Conservation (phyloP, 1,139 yeast species). For the Hansenula lynferdii region DNA sequence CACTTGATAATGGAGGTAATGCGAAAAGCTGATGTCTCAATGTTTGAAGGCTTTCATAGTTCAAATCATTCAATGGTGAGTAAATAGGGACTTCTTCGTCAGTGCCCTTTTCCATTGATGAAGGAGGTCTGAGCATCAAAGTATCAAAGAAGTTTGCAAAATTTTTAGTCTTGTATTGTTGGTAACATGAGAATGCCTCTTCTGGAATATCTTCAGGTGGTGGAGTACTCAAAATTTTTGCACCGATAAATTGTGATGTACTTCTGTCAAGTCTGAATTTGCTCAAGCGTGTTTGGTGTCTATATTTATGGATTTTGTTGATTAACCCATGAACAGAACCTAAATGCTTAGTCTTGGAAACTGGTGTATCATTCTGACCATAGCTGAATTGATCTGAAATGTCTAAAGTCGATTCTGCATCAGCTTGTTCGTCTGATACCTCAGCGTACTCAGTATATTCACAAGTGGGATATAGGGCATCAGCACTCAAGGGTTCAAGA, state of each 20-base stretch:
- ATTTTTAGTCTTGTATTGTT: conserved; percentile 10
- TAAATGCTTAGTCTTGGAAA: conserved; percentile 7
- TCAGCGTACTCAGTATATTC: conserved; percentile 1
- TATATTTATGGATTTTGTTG: conserved; percentile 6
- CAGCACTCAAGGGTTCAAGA: not conserved
- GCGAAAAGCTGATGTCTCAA: conserved; percentile 10
- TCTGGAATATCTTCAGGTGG: conserved; percentile 4
- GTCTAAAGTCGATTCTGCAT: not conserved
- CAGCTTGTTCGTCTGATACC: not conserved
- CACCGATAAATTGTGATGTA: not conserved
- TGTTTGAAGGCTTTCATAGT: conserved; percentile 13
- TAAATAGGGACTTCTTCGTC: conserved; percentile 5
- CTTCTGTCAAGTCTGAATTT: not conserved
- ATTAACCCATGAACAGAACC: conserved; percentile 8
- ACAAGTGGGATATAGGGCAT: not conserved
- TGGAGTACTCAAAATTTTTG: not conserved
- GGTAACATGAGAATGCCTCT: conserved; percentile 13
- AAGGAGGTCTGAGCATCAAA: not conserved
- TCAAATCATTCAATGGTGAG: conserved; percentile 16
- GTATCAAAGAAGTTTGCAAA: conserved; percentile 6
- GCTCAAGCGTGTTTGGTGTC: not conserved
- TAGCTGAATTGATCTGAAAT: conserved; percentile 3
- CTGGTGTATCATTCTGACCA: conserved; percentile 7
- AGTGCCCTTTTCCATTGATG: not conserved
- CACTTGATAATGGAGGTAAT: conserved; percentile 11